These are phyloP conservation scores for Murraya koenigii DNA, from an alignment of 345 rosid species.

Conservation along the genomic window DNA sequence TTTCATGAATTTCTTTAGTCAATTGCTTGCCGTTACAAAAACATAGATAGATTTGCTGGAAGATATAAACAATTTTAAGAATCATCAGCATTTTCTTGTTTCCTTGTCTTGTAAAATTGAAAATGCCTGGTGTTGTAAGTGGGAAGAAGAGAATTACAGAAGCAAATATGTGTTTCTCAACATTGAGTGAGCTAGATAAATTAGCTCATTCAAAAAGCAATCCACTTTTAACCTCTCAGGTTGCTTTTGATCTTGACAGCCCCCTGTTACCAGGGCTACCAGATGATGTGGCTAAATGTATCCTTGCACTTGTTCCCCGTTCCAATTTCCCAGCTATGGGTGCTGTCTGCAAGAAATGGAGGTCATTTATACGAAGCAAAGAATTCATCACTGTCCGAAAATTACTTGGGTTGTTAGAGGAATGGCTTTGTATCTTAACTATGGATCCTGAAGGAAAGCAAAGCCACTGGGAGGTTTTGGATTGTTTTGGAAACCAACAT, in stretches of 20 bases:
- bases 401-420: slow-evolving; percentile 71
- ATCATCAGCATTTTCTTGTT: slow-evolving; percentile 18
- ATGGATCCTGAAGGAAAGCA: slow-evolving; percentile 60
- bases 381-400: slow-evolving; percentile 70
- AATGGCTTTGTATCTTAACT: slow-evolving; percentile 76
- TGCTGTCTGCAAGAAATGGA: slow-evolving; percentile 82
- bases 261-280: slow-evolving; percentile 79
- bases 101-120: background rate
- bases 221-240: slow-evolving; percentile 29
- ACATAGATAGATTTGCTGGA: slow-evolving; percentile 28
- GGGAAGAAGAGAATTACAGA: slow-evolving; percentile 48
- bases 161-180: slow-evolving; percentile 36
- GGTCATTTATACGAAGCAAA: slow-evolving; percentile 70
- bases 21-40: slow-evolving; percentile 17
- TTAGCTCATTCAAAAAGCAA: slow-evolving; percentile 33
- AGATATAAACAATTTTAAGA: slow-evolving; percentile 25
- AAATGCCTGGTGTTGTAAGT: slow-evolving; percentile 50
- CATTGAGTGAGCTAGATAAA: slow-evolving; percentile 18
- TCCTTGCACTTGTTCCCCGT: slow-evolving; percentile 88
- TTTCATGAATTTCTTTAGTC: slow-evolving; percentile 66
- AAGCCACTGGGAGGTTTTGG: slow-evolving; percentile 86
- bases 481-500: slow-evolving; percentile 53
- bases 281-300: slow-evolving; percentile 81
- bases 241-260: slow-evolving; percentile 30
- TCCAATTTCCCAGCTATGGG: slow-evolving; percentile 66